phyloP scores from a whole-genome alignment of 176 grass and related monocot species.

The Lolium perenne region DNA sequence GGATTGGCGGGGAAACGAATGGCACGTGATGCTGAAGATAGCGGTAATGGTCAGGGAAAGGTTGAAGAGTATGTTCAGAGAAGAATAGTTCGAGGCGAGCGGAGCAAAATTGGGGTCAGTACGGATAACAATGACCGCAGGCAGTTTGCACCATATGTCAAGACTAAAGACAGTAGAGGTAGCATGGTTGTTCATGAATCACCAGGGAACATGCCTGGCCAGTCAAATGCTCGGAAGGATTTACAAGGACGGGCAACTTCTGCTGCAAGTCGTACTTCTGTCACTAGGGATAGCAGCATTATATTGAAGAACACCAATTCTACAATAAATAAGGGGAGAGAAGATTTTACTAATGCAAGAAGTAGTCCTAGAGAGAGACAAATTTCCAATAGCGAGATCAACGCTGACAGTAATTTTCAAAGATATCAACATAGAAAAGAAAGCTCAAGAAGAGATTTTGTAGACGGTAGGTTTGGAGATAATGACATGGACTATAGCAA shows the following conservation, averaged over 20 bases:
- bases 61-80: conserved; percentile 46
- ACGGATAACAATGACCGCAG: conserved; percentile 4
- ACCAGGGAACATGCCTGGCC: conserved; percentile 24
- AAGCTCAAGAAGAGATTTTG: conserved; percentile 32
- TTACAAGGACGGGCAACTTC: conserved; percentile 11
- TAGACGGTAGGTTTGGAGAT: conserved; percentile 15
- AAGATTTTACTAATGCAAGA: not conserved
- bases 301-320: conserved; percentile 30
- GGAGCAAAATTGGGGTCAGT: conserved; percentile 1
- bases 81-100: conserved; percentile 49
- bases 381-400: conserved; percentile 13
- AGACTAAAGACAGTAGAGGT: conserved; percentile 34
- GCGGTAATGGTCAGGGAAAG: conserved; percentile 1
- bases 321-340: conserved; percentile 21
- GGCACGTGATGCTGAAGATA: not conserved
- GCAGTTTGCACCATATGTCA: conserved; percentile 37
- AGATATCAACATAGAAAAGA: conserved; percentile 37
- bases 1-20: conserved; percentile 41
- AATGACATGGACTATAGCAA: conserved; percentile 31
- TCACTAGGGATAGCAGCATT: not conserved
- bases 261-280: conserved; percentile 17
- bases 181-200: conserved; percentile 40
- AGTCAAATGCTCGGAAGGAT: conserved; percentile 33
- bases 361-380: conserved; percentile 26
- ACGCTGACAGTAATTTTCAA: conserved; percentile 26